Evolutionary conservation across 257 asterid genomes (phyloP).

Genomic region (Oldenlandia corymbosa): DNA sequence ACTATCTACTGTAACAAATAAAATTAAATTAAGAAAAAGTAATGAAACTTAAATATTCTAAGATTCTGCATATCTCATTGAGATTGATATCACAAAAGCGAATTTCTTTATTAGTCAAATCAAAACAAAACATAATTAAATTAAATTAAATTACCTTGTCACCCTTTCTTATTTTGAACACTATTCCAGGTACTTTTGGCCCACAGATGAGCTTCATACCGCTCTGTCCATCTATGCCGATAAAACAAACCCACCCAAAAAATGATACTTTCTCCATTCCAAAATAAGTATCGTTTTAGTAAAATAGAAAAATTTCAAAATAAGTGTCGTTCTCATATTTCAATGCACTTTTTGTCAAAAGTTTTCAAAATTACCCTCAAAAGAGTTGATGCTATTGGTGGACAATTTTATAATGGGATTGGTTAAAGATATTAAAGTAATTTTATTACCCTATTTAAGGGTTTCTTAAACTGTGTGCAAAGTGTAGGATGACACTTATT

Average conservation of each 20-base stretch:
- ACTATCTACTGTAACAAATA: not conserved
- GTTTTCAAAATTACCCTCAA: no score
- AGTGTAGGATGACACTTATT: no score
- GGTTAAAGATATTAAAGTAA: no score
- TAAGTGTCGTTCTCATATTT: no score
- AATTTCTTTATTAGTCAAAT: not conserved
- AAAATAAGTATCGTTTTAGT: no score
- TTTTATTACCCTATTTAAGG: no score
- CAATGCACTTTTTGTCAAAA: no score
- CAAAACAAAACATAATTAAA: not conserved
- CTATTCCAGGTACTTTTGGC: slow-evolving; percentile 76
- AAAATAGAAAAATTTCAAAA: no score
- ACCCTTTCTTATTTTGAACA: slow-evolving; percentile 78
- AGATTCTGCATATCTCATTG: slow-evolving; percentile 61
- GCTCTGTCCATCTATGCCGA: slow-evolving; percentile 92
- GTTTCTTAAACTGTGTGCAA: no score
- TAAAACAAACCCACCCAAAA: not conserved
- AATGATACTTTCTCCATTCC: no score
- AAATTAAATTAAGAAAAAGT: slow-evolving; percentile 4
- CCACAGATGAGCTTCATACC: slow-evolving; percentile 92
- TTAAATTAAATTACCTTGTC: slow-evolving; percentile 45
- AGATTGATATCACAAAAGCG: slow-evolving; percentile 19
- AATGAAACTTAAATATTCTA: slow-evolving; percentile 13
- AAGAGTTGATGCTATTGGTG: no score
- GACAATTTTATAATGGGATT: no score